phyloP scores from a whole-genome alignment of 306 rosid species.

The Dicorynia guianensis region DNA sequence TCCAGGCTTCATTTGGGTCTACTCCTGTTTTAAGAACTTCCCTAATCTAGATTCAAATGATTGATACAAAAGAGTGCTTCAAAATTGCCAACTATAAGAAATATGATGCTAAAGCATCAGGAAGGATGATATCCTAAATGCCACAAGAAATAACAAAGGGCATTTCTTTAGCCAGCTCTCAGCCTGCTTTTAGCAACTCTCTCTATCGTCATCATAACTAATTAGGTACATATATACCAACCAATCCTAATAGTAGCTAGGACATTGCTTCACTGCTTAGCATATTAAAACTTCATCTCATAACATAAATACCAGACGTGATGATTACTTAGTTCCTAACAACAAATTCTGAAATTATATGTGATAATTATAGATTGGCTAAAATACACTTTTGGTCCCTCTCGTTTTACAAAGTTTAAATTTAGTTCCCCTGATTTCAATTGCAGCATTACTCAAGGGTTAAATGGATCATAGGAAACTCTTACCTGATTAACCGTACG shows the following conservation, averaged over 20 bases:
- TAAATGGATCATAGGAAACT: constrained; percentile 35
- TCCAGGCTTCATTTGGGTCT: not conserved
- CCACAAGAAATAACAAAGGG: constrained; percentile 20
- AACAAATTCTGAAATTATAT: constrained; percentile 32
- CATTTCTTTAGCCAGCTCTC: constrained; percentile 16
- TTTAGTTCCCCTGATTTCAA: constrained; percentile 30
- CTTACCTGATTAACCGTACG: constrained; percentile 84
- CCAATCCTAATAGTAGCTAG: constrained; percentile 1
- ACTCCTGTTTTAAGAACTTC: constrained; percentile 18
- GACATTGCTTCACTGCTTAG: constrained; percentile 22
- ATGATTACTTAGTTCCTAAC: constrained; percentile 21
- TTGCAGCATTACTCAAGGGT: constrained; percentile 24
- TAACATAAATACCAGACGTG: not conserved
- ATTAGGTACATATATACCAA: not conserved
- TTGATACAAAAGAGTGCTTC: constrained; percentile 3
- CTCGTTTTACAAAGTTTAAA: not conserved
- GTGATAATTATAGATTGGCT: constrained; percentile 23
- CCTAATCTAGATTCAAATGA: not conserved
- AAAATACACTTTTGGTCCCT: constrained; percentile 10
- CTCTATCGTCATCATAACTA: not conserved
- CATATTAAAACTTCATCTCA: not conserved
- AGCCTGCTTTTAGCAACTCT: constrained; percentile 16
- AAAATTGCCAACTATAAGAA: constrained; percentile 12
- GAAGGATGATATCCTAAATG: constrained; percentile 8
- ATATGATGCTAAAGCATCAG: not conserved